These are phyloP conservation scores for Aspergillus tamarii DNA, from an alignment of 2,329 filamentous ascomycete genomes.

Conservation along the genomic window DNA sequence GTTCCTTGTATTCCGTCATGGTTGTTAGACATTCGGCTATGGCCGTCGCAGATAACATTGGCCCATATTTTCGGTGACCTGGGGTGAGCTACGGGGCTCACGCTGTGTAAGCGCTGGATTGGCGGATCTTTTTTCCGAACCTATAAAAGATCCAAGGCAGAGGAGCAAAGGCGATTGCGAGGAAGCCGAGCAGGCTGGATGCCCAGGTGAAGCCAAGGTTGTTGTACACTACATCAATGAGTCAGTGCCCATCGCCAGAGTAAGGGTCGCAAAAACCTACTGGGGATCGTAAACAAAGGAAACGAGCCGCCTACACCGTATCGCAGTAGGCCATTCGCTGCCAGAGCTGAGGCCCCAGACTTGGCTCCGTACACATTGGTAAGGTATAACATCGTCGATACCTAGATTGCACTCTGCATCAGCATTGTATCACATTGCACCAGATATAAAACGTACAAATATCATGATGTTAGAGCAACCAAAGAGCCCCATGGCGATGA, in stretches of 20 bases:
- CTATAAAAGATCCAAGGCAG: conserved; percentile 47
- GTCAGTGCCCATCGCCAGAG: neutral
- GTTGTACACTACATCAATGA: conserved; percentile 30
- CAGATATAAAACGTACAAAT: conserved; percentile 33
- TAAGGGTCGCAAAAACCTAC: conserved; percentile 11
- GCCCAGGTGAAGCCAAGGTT: conserved; percentile 38
- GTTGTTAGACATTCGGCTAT: too few species aligned
- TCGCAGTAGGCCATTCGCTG: conserved; percentile 39
- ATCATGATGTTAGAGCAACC: conserved; percentile 32
- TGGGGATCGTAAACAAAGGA: conserved; percentile 37
- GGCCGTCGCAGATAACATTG: too few species aligned
- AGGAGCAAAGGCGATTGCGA: conserved; percentile 39
- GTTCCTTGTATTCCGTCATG: too few species aligned
- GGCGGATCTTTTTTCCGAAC: neutral
- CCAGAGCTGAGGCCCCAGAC: conserved; percentile 32
- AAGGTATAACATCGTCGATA: conserved; percentile 48
- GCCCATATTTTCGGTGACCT: neutral
- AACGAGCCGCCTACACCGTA: conserved; percentile 39
- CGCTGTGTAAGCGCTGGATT: neutral
- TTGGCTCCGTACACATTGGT: conserved; percentile 33
- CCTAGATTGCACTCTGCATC: neutral
- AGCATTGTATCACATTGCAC: neutral
- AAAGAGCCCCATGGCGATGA: conserved; percentile 29
- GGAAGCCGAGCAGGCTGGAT: conserved; percentile 36
- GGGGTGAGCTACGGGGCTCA: neutral